These are phyloP conservation scores for Xanthoparmelia taractica DNA, from an alignment of 495 filamentous ascomycete genomes.

Conservation along the genomic window DNA sequence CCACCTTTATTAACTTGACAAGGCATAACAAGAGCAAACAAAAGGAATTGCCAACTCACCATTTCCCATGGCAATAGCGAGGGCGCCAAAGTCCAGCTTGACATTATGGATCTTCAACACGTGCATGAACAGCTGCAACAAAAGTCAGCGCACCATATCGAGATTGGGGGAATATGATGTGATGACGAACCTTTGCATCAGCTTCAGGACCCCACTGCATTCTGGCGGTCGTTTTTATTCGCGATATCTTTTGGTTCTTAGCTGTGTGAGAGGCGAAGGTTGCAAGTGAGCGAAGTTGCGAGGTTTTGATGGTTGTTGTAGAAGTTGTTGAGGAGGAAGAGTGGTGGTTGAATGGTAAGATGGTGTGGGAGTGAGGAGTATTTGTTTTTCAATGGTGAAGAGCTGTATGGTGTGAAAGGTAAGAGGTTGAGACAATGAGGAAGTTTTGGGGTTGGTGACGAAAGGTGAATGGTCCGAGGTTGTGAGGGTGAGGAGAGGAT, in stretches of 20 bases:
- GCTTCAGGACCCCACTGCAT: slow-evolving; percentile 12
- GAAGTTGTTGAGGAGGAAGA: not conserved
- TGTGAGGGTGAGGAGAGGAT: not conserved
- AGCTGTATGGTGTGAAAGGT: not conserved
- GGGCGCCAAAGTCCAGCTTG: not conserved
- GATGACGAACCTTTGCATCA: slow-evolving; percentile 4
- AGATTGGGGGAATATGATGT: too few relatives aligned
- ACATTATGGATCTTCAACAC: slow-evolving; percentile 8
- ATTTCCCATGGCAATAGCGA: slow-evolving; percentile 6
- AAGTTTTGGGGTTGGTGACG: not conserved
- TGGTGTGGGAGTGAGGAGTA: not conserved
- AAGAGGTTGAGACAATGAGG: not conserved
- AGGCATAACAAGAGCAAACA: too few relatives aligned
- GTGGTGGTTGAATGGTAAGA: not conserved
- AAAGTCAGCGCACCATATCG: not conserved
- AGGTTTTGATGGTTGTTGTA: not conserved
- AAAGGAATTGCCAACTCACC: not conserved
- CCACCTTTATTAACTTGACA: too few relatives aligned
- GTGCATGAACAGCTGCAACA: not conserved
- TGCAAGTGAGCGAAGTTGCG: not conserved
- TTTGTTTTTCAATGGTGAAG: not conserved
- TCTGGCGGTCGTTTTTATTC: not conserved
- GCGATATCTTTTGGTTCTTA: not conserved
- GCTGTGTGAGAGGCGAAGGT: not conserved
- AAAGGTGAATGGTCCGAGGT: not conserved